Evolutionary conservation across 2,329 filamentous ascomycete genomes (phyloP), one percentile per base, ranked within the genome.

Genomic region (Colletotrichum eleusines): DNA sequence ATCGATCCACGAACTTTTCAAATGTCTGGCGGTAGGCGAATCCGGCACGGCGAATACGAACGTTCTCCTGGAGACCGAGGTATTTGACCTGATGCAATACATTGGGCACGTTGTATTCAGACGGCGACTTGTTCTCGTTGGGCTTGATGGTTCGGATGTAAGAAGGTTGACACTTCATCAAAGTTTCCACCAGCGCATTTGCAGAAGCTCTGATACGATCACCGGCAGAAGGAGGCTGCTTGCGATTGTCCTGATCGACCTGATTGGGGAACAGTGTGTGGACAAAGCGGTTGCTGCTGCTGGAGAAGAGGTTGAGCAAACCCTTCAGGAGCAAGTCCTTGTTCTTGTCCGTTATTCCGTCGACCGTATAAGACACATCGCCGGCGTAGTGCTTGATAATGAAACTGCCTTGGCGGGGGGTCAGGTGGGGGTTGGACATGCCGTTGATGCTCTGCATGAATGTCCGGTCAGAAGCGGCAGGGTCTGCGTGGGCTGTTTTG

Each of bases 71-170:
- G n/a, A 99, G 86, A 89, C 96, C 96, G 18, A 99, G 91, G 77
- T 99, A 99, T 80, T 99, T 98, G 87, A 98, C 94, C 80, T 99
- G 96, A 86, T 99, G 96, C 76, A 98, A 87, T 26, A 99, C 96
- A 76, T 98, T 98, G 38, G 91, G 90, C 26, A 89, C 88, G 76
- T 97, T 98, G 81, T 97, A 99, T 79, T 99, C 96, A 14, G 90
- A 91, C 0, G 94, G 92, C 3, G 95, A 97, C 81, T 98, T 99
- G 85, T 98, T 98, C 82, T 99, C 96, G 84, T 99, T 99, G 1
- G 96, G 96, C 83, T 99, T 99, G 84, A 99, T 98, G 0, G 96
- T 99, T 79, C 96, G 94, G 76, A 99, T 99, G 78, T 99, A 99
- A 3, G 95, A 98, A 1, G 96, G 96, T 75, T 96, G 94, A 67